Evolutionary conservation across 768 basidiomycete species (phyloP).

Genomic region (Cystoderma amianthinum): DNA sequence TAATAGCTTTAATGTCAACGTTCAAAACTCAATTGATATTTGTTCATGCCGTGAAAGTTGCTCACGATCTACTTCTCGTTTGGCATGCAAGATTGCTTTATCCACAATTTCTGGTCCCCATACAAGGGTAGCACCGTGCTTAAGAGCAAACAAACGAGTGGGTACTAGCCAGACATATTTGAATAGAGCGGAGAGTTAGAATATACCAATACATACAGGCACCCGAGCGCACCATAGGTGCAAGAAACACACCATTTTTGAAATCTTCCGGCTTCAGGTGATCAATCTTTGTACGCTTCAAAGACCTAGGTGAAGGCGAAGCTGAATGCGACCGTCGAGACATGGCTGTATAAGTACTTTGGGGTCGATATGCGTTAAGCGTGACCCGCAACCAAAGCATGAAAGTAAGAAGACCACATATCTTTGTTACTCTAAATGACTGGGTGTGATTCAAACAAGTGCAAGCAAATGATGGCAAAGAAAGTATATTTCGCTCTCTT

Average conservation of each 20-base stretch:
- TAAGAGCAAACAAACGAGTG: constrained; percentile 78
- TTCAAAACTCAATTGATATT: neutral
- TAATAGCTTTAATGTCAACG: constrained; percentile 43
- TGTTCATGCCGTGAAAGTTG: constrained; percentile 6
- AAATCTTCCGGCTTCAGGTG: constrained; percentile 70
- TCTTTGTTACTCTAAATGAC: no score
- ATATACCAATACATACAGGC: constrained; percentile 58
- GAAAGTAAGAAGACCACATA: neutral
- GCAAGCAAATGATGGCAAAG: no score
- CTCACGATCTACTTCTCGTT: constrained; percentile 83
- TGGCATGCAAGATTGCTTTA: constrained; percentile 85
- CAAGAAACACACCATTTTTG: constrained; percentile 87
- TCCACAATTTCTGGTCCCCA: constrained; percentile 98
- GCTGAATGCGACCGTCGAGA: constrained; percentile 43
- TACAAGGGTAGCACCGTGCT: constrained; percentile 89
- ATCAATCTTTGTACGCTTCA: constrained; percentile 50
- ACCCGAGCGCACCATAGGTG: constrained; percentile 97
- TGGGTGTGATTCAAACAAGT: no score
- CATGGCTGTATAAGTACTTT: no score
- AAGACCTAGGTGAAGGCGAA: constrained; percentile 37
- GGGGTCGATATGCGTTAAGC: no score
- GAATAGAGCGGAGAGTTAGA: constrained; percentile 9
- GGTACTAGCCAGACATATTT: constrained; percentile 48
- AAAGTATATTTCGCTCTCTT: no score
- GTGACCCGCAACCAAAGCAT: no score